Evolutionary conservation across 139 green algal genomes (phyloP).

Genomic region (Nannochloris sp.): DNA sequence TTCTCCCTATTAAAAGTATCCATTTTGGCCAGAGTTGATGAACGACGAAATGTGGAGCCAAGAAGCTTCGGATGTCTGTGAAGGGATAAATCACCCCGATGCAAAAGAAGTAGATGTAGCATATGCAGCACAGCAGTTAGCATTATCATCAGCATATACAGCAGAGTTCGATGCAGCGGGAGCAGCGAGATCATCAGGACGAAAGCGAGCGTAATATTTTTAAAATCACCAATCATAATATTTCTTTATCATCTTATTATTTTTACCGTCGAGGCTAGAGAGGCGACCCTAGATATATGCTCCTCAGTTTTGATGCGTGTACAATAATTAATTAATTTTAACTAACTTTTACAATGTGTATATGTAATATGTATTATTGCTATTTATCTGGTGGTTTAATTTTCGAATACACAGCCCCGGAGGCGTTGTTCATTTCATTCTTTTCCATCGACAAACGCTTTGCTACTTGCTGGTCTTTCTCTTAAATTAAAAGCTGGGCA

Average conservation of each 20-base stretch:
- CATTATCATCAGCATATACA: background rate
- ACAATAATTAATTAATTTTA: background rate
- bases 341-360: background rate
- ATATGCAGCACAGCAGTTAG: background rate
- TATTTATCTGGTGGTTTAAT: background rate
- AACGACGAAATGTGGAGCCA: background rate
- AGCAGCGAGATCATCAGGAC: background rate
- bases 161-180: background rate
- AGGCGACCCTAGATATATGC: background rate
- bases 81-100: conserved; percentile 1
- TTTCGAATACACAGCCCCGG: background rate
- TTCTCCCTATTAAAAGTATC: too few species aligned
- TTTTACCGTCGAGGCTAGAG: background rate
- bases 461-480: background rate
- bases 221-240: background rate
- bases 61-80: background rate
- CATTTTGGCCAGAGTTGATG: conserved; percentile 1
- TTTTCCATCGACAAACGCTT: background rate
- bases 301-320: background rate
- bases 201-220: background rate
- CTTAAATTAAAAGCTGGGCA: conserved; percentile 28
- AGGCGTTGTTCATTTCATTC: background rate
- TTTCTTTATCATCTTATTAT: background rate
- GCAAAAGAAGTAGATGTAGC: background rate
- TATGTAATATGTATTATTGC: background rate